Evolutionary conservation across 306 rosid genomes (phyloP).

Genomic region (Hylodesmum podocarpum): DNA sequence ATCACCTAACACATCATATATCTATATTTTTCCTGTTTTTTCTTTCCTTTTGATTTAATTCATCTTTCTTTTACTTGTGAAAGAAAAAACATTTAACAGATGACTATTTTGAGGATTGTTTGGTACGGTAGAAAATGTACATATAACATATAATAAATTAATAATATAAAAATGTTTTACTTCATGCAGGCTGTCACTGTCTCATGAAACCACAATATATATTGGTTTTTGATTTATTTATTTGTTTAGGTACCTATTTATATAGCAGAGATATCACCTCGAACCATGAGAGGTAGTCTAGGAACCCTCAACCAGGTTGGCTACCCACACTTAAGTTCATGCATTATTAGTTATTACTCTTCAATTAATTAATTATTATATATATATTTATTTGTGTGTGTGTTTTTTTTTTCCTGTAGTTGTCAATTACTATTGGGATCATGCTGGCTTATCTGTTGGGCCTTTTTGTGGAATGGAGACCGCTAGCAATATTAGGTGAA

Average conservation of each 20-base stretch:
- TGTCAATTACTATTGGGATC: conserved; percentile 60
- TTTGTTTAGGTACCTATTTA: conserved; percentile 70
- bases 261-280: conserved; percentile 78
- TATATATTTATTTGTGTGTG: not conserved
- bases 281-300: conserved; percentile 71
- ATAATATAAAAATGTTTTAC: not conserved
- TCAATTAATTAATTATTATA: not conserved
- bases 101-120: not conserved
- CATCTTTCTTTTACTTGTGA: not conserved
- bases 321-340: not conserved
- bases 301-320: conserved; percentile 79
- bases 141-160: no score
- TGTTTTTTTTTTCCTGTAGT: conserved; percentile 36
- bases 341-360: not conserved
- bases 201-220: not conserved
- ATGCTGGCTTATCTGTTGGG: conserved; percentile 73
- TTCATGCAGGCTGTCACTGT: not conserved
- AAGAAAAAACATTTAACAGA: not conserved
- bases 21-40: not conserved
- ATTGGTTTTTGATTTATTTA: not conserved
- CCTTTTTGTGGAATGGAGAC: conserved; percentile 65
- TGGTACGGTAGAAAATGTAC: not conserved
- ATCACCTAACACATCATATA: not conserved
- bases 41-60: not conserved
- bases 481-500: conserved; percentile 64